Evolutionary conservation across 2,329 filamentous ascomycete species (phyloP).

Genomic region (Pseudogymnoascus sp.): DNA sequence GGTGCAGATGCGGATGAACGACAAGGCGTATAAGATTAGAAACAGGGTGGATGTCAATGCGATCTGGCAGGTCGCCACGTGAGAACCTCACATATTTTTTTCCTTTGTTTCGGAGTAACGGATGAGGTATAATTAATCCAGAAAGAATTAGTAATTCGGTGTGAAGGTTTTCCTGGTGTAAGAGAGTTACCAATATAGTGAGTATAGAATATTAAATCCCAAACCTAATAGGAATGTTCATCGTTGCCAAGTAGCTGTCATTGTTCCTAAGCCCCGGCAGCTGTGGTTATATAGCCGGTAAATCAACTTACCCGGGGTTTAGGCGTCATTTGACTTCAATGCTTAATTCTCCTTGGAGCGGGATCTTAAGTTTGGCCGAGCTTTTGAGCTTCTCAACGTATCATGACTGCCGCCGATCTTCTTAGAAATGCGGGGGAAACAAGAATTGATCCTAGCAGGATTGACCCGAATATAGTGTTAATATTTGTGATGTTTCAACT

Average conservation of each 20-base stretch:
- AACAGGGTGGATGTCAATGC: conserved; percentile 24
- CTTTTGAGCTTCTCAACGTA: background rate
- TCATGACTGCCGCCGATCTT: background rate
- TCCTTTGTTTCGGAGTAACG: background rate
- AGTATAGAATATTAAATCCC: background rate
- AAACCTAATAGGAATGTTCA: too few species aligned
- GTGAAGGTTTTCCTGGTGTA: background rate
- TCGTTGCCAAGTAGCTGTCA: background rate
- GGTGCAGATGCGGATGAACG: conserved; percentile 29
- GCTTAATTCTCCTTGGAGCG: conserved; percentile 1
- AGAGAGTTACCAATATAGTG: background rate
- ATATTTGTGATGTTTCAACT: background rate
- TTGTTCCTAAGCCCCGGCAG: background rate
- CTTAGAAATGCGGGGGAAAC: background rate
- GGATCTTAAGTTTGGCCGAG: background rate
- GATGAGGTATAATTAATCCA: background rate
- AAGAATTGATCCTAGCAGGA: background rate
- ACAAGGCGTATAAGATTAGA: conserved; percentile 29
- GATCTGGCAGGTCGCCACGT: conserved; percentile 25
- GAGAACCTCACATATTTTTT: background rate
- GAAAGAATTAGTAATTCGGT: background rate
- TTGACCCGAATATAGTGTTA: background rate
- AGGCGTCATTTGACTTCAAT: background rate
- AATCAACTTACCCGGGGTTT: background rate
- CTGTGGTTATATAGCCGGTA: background rate